Conservation (phyloP, 495 filamentous ascomycete species). For the Pyrenula massariospora region DNA sequence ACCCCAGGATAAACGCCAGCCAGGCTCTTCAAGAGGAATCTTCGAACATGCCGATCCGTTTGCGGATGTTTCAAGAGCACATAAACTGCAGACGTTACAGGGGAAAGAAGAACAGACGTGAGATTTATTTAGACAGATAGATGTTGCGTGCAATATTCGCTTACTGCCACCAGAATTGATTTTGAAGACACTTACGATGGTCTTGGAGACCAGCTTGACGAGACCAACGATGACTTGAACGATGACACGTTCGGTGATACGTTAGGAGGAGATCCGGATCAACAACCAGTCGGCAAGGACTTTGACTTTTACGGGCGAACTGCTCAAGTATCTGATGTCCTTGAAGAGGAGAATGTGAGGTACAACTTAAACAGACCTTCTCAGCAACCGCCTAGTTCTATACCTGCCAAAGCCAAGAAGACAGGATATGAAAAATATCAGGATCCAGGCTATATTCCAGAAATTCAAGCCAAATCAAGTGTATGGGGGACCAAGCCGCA, state of each 20-base stretch:
- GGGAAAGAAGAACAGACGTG: constrained; percentile 64
- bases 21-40: constrained; percentile 60
- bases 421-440: constrained; percentile 86
- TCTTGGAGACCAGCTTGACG: constrained; percentile 80
- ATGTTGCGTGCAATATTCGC: neutral
- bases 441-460: constrained; percentile 62
- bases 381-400: constrained; percentile 16
- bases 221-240: constrained; percentile 91
- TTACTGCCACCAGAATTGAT: constrained; percentile 46
- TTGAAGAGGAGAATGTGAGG: constrained; percentile 81
- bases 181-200: constrained; percentile 99
- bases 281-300: constrained; percentile 64
- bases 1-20: constrained; percentile 40
- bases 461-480: constrained; percentile 83
- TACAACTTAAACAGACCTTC: constrained; percentile 55
- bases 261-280: constrained; percentile 17
- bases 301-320: constrained; percentile 96
- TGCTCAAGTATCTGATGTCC: constrained; percentile 68
- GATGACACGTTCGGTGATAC: constrained; percentile 88
- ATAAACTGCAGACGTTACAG: constrained; percentile 17
- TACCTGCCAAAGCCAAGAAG: constrained; percentile 45
- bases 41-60: constrained; percentile 80
- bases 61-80: constrained; percentile 55
- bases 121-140: constrained; percentile 19
- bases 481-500: constrained; percentile 74